Evolutionary conservation across 345 rosid genomes (phyloP).

Genomic region (Kernera saxatilis): DNA sequence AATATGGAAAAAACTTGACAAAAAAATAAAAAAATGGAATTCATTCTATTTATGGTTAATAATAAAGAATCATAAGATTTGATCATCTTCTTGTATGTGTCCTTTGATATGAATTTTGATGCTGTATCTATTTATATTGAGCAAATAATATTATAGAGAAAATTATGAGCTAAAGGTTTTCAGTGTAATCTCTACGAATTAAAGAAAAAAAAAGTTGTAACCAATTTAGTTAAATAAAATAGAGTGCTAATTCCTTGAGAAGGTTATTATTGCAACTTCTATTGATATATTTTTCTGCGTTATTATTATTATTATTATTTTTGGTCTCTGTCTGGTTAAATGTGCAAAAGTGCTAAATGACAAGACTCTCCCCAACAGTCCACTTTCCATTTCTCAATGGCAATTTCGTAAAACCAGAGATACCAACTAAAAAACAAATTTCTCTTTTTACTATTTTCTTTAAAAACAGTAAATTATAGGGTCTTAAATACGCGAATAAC

Average conservation of each 20-base stretch:
- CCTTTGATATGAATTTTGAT: background rate
- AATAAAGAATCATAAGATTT: too few species aligned
- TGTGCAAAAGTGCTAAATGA: constrained; percentile 50
- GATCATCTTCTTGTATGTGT: background rate
- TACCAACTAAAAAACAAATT: background rate
- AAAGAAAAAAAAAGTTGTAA: background rate
- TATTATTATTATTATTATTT: background rate
- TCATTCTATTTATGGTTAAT: too few species aligned
- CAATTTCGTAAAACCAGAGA: constrained; percentile 18
- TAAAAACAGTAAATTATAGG: background rate
- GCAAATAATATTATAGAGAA: background rate
- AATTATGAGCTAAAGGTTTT: background rate
- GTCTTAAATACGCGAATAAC: too few species aligned
- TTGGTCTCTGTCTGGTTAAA: background rate
- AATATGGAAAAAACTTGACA: too few species aligned
- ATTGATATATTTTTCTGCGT: background rate
- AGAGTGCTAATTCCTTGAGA: background rate
- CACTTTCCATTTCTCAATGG: constrained; percentile 37
- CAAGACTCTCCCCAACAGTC: constrained; percentile 48
- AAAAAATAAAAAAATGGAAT: too few species aligned
- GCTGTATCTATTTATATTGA: background rate
- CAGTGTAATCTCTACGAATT: background rate
- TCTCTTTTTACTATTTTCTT: background rate
- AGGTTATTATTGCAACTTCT: background rate
- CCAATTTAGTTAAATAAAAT: background rate